Base-by-base conservation (phyloP, 371 early-diverging fungal species). In the Sporodiniella umbellata region DNA sequence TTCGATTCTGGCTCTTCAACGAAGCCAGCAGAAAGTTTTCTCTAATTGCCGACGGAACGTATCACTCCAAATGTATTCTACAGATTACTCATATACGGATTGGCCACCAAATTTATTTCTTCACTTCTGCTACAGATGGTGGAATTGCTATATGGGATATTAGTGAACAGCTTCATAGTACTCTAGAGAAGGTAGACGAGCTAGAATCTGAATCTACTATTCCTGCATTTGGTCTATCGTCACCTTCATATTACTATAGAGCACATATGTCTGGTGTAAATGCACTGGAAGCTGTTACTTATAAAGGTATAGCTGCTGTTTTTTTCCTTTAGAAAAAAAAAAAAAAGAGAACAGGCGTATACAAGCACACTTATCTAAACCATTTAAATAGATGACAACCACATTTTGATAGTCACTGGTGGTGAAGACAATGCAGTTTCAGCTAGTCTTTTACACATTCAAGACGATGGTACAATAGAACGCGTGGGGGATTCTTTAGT, bases 371-470 rank as follows among this genome's bases (percentile, higher is more conserved):
- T 7, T 28, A 28, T 10, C 10, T 10, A 28, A 28, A 28, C 4
- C 4, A 28, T 28, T 7, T 10, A 10, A 37, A 26, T 39, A 42
- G 53, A 55, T 17, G 17, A 53, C 6, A 42, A 56, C 1, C 55
- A 57, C 12, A 31, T 79, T 8, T 25, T 76, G 31, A 44, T 74
- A 0, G 56, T 72, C 2, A 72, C 81, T n/a, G 83, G 83, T 31
- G 83, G 83, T 15, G 83, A 83, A 55, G 83, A 83, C 45, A 83
- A 83, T 56, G 80, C 80, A 0, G 42, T 83, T 14, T 70, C 59
- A 15, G 72, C 64, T 8, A 47, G 70, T 10, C 50, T 72, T 31
- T 26, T 67, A 8, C 22, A 42, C n/a, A 33, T 57, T 12, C 21
- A 25, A 21, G 18, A 40, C 3, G 14, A 37, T 6, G 35, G 51